These are phyloP conservation scores for Alternaria hordeiaustralica DNA, from an alignment of 2,329 filamentous ascomycete genomes.

Conservation along the genomic window DNA sequence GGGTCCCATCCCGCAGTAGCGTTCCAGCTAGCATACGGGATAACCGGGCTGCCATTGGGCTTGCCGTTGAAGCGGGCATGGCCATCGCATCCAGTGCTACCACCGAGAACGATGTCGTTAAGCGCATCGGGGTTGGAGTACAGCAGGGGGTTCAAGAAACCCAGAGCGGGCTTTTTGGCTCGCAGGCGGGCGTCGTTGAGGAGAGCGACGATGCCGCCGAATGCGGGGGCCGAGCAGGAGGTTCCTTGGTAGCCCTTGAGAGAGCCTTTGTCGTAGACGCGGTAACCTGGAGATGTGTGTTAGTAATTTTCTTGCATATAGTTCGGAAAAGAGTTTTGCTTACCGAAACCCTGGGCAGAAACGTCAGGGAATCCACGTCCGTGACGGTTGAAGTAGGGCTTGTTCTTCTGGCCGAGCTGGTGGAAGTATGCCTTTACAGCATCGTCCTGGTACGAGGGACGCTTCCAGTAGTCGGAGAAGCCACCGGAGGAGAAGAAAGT, in stretches of 20 bases:
- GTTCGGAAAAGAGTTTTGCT: fast-evolving
- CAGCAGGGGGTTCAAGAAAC: slow-evolving; percentile 67
- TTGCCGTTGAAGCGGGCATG: slow-evolving; percentile 30
- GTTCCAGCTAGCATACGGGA: slow-evolving; percentile 41
- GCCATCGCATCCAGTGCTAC: slow-evolving; percentile 47
- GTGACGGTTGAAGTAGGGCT: slow-evolving; percentile 57
- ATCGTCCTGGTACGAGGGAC: slow-evolving; percentile 55
- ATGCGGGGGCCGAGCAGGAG: slow-evolving; percentile 63
- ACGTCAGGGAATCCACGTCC: slow-evolving; percentile 69
- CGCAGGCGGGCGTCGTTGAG: slow-evolving; percentile 66
- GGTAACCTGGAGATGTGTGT: slow-evolving; percentile 5
- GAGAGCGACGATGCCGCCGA: slow-evolving; percentile 64
- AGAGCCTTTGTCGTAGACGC: slow-evolving; percentile 49
- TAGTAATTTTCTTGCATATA: too few species aligned
- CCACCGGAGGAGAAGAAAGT: slow-evolving; percentile 60
- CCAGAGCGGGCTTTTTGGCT: slow-evolving; percentile 57
- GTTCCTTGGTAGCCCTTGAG: slow-evolving; percentile 51
- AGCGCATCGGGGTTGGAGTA: slow-evolving; percentile 57
- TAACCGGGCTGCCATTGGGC: slow-evolving; percentile 40
- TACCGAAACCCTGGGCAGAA: slow-evolving; percentile 60
- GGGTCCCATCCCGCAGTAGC: slow-evolving; percentile 46
- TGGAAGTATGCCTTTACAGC: slow-evolving; percentile 55
- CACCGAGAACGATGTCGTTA: slow-evolving; percentile 53
- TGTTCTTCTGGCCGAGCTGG: slow-evolving; percentile 51
- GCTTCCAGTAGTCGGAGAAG: slow-evolving; percentile 58